Conservation (phyloP, 2,329 filamentous ascomycete genomes). For the Colletotrichum gloeosporioides region DNA sequence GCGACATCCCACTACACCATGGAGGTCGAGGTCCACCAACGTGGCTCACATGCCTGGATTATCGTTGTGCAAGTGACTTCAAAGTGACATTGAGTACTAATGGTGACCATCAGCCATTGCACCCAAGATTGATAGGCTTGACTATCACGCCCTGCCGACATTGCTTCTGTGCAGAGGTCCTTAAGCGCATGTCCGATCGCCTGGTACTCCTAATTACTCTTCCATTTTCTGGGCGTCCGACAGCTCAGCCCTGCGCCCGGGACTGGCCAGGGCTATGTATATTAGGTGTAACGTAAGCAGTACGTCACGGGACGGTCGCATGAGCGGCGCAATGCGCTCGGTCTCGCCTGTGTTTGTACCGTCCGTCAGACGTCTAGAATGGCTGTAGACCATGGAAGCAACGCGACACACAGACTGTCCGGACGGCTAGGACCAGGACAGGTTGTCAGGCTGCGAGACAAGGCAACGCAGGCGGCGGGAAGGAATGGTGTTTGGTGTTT, state of each 20-base stretch:
- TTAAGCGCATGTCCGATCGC: background rate
- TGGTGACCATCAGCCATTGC: background rate
- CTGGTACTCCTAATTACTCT: background rate
- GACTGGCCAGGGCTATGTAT: background rate
- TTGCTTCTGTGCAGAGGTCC: background rate
- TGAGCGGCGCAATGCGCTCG: background rate
- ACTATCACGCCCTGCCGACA: background rate
- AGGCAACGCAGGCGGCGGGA: background rate
- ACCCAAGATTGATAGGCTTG: background rate
- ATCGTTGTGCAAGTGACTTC: background rate
- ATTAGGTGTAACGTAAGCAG: background rate
- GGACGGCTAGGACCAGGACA: background rate
- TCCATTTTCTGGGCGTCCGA: background rate
- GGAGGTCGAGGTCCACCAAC: conserved; percentile 75
- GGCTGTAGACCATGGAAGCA: background rate
- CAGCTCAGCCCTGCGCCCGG: background rate
- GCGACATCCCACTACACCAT: conserved; percentile 59
- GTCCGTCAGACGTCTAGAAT: conserved; percentile 8
- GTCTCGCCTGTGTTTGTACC: conserved; percentile 28
- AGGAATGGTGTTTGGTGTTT: background rate
- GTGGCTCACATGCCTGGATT: conserved; percentile 59
- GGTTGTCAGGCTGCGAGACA: background rate
- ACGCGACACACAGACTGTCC: background rate
- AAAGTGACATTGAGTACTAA: background rate
- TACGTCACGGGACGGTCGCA: background rate